Percentiles rank a stretch among this genome's conserved stretches.
These are phyloP conservation scores for Fomitopsis pulvina DNA, from an alignment of 768 basidiomycete species.

Conservation along the genomic window DNA sequence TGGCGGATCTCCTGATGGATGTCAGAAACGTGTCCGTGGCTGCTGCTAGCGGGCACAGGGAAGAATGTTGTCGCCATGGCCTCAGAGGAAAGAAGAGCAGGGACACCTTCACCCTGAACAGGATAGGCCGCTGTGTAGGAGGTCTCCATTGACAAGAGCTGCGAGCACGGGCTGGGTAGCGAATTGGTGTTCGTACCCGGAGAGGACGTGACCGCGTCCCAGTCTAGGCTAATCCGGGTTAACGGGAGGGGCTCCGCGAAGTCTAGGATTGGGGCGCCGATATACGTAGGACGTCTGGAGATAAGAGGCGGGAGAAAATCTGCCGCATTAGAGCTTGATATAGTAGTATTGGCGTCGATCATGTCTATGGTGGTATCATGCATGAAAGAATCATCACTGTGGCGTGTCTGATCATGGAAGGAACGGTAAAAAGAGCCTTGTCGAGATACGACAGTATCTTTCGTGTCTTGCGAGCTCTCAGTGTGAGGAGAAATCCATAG, in stretches of 20 bases:
- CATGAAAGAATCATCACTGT: neutral
- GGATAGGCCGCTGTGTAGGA: neutral
- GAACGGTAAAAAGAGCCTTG: neutral
- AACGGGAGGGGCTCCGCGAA: neutral
- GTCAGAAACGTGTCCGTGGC: neutral
- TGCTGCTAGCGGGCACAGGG: neutral
- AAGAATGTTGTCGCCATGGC: constrained; percentile 3
- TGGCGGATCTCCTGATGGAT: neutral
- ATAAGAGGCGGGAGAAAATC: neutral
- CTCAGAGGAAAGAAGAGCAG: neutral
- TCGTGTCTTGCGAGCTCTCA: neutral
- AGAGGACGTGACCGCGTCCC: neutral
- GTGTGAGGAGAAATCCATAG: neutral
- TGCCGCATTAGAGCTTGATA: neutral
- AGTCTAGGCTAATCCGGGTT: neutral
- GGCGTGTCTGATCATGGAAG: neutral
- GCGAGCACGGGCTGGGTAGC: constrained; percentile 6
- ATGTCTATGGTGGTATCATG: neutral
- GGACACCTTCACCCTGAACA: neutral
- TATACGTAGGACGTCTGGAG: neutral
- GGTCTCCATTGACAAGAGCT: neutral
- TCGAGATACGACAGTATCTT: neutral
- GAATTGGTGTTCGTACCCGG: neutral
- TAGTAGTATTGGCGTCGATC: neutral
- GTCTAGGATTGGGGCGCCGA: neutral